Evolutionary conservation across 768 basidiomycete species (phyloP).

Genomic region (Boletus sp.): DNA sequence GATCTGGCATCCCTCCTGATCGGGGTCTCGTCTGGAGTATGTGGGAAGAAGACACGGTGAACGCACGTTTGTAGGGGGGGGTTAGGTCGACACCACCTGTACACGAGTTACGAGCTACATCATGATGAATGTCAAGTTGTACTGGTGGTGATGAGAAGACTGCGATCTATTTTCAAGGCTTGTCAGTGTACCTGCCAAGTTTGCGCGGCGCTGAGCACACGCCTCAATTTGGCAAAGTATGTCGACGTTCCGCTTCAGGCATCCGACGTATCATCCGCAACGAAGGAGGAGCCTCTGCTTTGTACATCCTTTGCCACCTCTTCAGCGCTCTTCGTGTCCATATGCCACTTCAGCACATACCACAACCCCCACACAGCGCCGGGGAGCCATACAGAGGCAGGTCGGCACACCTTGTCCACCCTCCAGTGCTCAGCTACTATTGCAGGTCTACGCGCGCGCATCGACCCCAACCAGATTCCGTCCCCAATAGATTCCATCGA

Average conservation of each 20-base stretch:
- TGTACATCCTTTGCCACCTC: not conserved
- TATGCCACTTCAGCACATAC: slow-evolving; percentile 39
- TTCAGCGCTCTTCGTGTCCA: not conserved
- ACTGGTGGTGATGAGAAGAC: not conserved
- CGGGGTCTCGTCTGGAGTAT: slow-evolving; percentile 63
- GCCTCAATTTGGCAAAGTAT: slow-evolving; percentile 13
- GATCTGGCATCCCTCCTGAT: slow-evolving; percentile 49
- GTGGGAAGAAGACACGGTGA: slow-evolving; percentile 43
- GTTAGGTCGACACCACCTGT: not conserved
- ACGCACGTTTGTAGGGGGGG: slow-evolving; percentile 10
- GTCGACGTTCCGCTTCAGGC: not conserved
- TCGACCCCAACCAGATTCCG: slow-evolving; percentile 90
- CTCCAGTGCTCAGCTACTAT: slow-evolving; percentile 3
- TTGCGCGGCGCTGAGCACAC: not conserved
- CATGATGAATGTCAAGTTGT: not conserved
- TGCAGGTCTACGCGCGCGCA: slow-evolving; percentile 71
- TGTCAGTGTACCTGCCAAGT: too few relatives aligned
- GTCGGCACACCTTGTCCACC: slow-evolving; percentile 1
- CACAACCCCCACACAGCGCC: slow-evolving; percentile 58
- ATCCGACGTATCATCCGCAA: not conserved
- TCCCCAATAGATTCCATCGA: slow-evolving; percentile 81
- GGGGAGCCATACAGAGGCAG: slow-evolving; percentile 47
- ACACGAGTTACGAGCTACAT: not conserved
- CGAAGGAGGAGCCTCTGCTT: not conserved
- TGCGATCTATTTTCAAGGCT: too few relatives aligned